A percentile compares a stretch with the other conserved stretches of the same genome.
Evolutionary conservation across 108 stramenopile genomes (phyloP).

Genomic region (Cyclotella sp.): DNA sequence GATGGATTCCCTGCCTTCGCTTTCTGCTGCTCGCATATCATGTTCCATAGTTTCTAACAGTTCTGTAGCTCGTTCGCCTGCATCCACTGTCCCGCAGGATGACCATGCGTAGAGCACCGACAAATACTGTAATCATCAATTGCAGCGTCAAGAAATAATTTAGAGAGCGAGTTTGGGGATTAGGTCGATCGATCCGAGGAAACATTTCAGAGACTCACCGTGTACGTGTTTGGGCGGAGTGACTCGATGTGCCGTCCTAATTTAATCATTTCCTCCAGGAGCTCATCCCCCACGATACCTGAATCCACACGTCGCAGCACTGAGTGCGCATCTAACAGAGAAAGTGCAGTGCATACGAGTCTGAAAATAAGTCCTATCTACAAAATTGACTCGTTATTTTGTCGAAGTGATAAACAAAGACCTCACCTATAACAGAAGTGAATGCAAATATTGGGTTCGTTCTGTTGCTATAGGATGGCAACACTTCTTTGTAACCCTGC

Average conservation of each 20-base stretch:
- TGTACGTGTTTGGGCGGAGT: constrained; percentile 62
- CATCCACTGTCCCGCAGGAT: constrained; percentile 56
- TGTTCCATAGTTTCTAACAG: constrained; percentile 62
- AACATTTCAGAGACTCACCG: not conserved
- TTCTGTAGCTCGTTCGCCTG: constrained; percentile 60
- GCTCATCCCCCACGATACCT: constrained; percentile 63
- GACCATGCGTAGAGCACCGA: constrained; percentile 67
- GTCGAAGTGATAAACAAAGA: not conserved
- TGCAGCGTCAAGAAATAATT: not conserved
- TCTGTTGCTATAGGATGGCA: constrained; percentile 50
- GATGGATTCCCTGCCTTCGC: constrained; percentile 49
- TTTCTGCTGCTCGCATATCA: constrained; percentile 41
- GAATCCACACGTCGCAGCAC: constrained; percentile 61
- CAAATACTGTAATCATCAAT: constrained; percentile 27
- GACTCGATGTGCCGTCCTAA: constrained; percentile 47
- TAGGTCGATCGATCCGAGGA: too few species aligned
- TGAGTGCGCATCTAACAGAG: constrained; percentile 58
- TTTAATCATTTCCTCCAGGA: constrained; percentile 57
- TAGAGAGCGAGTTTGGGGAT: not conserved
- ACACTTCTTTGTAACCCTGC: constrained; percentile 57
- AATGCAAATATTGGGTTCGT: constrained; percentile 62
- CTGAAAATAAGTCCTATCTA: too few species aligned
- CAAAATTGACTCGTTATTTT: too few species aligned
- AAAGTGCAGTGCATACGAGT: too few species aligned
- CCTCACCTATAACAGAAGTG: constrained; percentile 59